Conservation (phyloP, 306 rosid genomes). For the Comarum palustre region DNA sequence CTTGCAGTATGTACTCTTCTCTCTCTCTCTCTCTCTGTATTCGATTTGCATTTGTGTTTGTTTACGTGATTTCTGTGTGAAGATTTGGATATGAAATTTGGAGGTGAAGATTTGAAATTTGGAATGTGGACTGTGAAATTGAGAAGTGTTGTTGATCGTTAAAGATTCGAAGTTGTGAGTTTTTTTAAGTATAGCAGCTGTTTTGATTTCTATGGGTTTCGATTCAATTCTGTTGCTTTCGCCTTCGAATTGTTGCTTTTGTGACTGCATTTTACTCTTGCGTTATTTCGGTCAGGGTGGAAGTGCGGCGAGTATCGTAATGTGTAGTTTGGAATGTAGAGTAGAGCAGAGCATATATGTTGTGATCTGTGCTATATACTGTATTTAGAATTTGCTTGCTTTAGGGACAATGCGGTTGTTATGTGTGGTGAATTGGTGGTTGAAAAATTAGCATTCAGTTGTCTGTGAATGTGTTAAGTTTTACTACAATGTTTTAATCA, state of each 20-base stretch:
- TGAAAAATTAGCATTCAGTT: neutral
- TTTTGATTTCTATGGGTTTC: neutral
- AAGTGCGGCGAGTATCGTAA: neutral
- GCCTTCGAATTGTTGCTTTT: neutral
- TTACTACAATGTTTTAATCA: neutral
- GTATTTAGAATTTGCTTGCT: slow-evolving; percentile 10
- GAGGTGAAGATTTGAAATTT: too few species aligned
- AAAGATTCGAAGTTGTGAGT: neutral
- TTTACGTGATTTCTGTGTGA: neutral
- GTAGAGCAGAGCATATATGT: neutral
- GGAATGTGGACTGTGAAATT: neutral
- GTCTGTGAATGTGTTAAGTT: neutral
- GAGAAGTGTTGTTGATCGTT: too few species aligned
- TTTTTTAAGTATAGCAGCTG: too few species aligned
- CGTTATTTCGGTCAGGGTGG: neutral
- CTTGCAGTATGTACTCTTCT: slow-evolving; percentile 41
- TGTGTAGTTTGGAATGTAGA: neutral
- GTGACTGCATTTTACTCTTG: neutral
- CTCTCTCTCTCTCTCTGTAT: neutral
- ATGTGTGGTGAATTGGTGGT: neutral
- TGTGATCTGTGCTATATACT: neutral
- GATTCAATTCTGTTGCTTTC: neutral
- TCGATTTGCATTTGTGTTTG: neutral
- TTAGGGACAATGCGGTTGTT: neutral
- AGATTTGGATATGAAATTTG: neutral